A percentile compares a stretch with the other conserved stretches of the same genome.
phyloP scores from a whole-genome alignment of 108 stramenopile genomes.

The Hondaea fermentalgiana region DNA sequence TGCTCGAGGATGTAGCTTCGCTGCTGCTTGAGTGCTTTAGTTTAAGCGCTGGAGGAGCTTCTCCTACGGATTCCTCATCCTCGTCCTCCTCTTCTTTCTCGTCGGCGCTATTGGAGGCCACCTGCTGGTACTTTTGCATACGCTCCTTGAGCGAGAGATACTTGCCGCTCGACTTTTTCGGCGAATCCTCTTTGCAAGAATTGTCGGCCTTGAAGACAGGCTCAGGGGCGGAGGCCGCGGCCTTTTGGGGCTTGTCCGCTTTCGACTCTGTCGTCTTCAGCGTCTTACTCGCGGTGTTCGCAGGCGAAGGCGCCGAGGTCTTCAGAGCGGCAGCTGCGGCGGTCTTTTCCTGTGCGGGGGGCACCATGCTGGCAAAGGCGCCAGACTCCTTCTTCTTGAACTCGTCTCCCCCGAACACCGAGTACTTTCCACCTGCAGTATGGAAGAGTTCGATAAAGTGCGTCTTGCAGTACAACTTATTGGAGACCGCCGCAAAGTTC shows the following conservation, averaged over 20 bases:
- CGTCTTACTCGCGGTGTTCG: too few relatives aligned
- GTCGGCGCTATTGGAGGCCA: not conserved
- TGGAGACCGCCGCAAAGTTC: not conserved
- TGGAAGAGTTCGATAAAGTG: slow-evolving; percentile 17
- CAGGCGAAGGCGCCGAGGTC: too few relatives aligned
- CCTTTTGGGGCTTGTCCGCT: not conserved
- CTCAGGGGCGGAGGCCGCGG: not conserved
- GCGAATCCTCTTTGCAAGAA: not conserved
- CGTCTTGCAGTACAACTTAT: slow-evolving; percentile 13
- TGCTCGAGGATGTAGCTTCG: too few relatives aligned
- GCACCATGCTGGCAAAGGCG: not conserved
- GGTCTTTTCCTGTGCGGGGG: not conserved
- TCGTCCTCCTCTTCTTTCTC: not conserved
- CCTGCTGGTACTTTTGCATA: not conserved
- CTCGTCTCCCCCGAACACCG: not conserved
- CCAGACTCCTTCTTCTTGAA: slow-evolving; percentile 16
- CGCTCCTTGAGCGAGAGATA: slow-evolving; percentile 2
- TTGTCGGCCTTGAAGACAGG: not conserved
- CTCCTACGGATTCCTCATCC: too few relatives aligned
- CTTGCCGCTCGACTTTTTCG: not conserved
- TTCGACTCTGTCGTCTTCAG: not conserved
- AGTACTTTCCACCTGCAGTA: not conserved
- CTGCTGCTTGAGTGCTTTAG: too few relatives aligned
- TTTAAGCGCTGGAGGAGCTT: too few relatives aligned
- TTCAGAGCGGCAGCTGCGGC: not conserved